A percentile compares a stretch with the other conserved stretches of the same genome.
phyloP scores from a whole-genome alignment of 139 green algal species.

The Chlamydomonas schloesseri region DNA sequence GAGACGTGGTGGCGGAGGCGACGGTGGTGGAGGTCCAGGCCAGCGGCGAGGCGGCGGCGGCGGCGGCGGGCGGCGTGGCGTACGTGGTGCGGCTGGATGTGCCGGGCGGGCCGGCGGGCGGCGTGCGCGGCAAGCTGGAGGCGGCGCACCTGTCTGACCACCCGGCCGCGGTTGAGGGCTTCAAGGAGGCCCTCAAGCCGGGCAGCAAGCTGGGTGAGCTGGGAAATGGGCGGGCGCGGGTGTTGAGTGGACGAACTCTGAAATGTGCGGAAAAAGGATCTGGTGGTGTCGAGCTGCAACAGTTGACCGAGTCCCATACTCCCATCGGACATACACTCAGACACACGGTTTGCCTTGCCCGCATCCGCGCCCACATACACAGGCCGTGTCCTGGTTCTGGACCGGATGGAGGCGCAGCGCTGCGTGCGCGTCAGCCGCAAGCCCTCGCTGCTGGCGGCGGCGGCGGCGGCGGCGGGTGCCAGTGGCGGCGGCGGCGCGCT shows the following conservation, averaged over 20 bases:
- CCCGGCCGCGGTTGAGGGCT: conserved; percentile 64
- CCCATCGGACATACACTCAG: too few species aligned
- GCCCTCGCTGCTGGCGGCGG: conserved; percentile 68
- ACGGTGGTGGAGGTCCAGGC: conserved; percentile 34
- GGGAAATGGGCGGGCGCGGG: too few species aligned
- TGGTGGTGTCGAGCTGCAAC: too few species aligned
- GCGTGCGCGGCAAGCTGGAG: conserved; percentile 64
- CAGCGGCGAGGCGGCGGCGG: neutral
- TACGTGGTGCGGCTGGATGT: conserved; percentile 37
- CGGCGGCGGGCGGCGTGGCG: neutral
- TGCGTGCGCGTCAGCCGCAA: conserved; percentile 74
- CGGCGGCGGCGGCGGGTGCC: conserved; percentile 64
- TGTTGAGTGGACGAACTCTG: too few species aligned
- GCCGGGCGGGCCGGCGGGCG: neutral
- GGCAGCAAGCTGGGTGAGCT: conserved; percentile 58
- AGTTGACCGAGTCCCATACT: too few species aligned
- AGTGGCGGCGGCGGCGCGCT: conserved; percentile 60
- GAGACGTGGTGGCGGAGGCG: conserved; percentile 60
- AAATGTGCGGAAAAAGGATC: too few species aligned
- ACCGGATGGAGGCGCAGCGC: conserved; percentile 60
- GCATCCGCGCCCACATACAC: too few species aligned
- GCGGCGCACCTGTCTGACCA: conserved; percentile 85
- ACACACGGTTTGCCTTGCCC: too few species aligned
- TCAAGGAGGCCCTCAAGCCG: conserved; percentile 57
- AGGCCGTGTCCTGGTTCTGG: conserved; percentile 74